Conservation (phyloP, 371 early-diverging fungal genomes). For the Apophysomyces trapeziformis region DNA sequence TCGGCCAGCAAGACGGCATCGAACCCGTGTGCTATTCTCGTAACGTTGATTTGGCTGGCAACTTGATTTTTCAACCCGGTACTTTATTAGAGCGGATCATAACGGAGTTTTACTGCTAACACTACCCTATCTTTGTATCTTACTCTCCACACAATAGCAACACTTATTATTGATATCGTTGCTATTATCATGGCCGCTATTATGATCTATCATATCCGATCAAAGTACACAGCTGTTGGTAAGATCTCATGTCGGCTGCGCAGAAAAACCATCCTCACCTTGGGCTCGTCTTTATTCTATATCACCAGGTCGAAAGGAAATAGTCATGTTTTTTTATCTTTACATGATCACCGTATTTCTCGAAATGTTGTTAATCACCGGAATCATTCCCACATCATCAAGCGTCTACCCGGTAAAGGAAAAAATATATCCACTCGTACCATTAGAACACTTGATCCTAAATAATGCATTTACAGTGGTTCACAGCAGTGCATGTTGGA, state of each 20-base stretch:
- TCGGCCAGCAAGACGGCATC: slow-evolving; percentile 73
- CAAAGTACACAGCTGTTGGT: slow-evolving; percentile 98
- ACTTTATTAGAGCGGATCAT: slow-evolving; percentile 18
- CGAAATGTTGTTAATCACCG: slow-evolving; percentile 87
- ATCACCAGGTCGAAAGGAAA: slow-evolving; percentile 88
- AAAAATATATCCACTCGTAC: background rate
- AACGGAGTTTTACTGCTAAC: background rate
- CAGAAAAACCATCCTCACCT: background rate
- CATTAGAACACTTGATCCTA: background rate
- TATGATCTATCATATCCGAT: slow-evolving; percentile 96
- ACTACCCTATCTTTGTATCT: background rate
- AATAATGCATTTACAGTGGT: slow-evolving; percentile 58
- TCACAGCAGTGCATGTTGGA: slow-evolving; percentile 79
- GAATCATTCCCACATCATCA: slow-evolving; percentile 87
- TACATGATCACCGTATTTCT: slow-evolving; percentile 85
- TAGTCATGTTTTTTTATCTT: slow-evolving; percentile 95
- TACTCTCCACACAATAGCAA: slow-evolving; percentile 49
- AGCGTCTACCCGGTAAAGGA: slow-evolving; percentile 79
- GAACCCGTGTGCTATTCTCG: slow-evolving; percentile 94
- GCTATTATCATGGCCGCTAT: slow-evolving; percentile 95
- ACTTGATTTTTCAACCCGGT: slow-evolving; percentile 92
- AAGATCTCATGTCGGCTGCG: slow-evolving; percentile 27
- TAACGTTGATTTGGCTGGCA: slow-evolving; percentile 82
- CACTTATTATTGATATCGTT: slow-evolving; percentile 87
- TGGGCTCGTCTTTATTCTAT: background rate